Base-by-base conservation (phyloP, 805 yeast genomes). In the Kodamaea jinghongensis region DNA sequence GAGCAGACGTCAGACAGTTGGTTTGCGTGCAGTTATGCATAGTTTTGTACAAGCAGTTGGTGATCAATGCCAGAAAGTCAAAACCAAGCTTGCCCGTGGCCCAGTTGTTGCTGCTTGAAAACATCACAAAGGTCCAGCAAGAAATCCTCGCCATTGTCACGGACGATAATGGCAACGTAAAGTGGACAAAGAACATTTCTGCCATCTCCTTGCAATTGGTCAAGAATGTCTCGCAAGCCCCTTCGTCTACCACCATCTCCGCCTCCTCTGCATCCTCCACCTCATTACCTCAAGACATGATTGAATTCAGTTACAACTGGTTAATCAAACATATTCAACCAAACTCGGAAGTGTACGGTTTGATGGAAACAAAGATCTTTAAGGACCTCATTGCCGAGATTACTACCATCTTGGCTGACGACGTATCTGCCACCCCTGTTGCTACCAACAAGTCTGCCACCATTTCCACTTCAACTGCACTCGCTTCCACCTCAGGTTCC, bases 281-380 rank as follows among this genome's bases (percentile, higher is more conserved):
- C 35, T 52, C 51, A 31, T 44, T 63, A 31, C 60, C 73, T 0
- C 74, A 73, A 42, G 47, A 58, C 12, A 51, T 70, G 51, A 68
- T 78, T 32, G 78, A 74, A 38, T 83, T 87, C 58, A 78, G 84
- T 31, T 78, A 78, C 57, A 77, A 81, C 48, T 87, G 96, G 96
- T 70, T 88, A 33, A 70, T 84, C 35, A 86, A 83, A 55, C 95
- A 88, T 61, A 83, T 90, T 9, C 96, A 87, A 61, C 96, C 96
- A 35, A 70, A 70, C 44, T 80, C 91, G 6, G 81, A 77, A 37
- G 84, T 87, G 28, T 87, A 87, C 56, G 81, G 82, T 4, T 70
- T 86, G 35, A 70, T 88, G 73, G 96, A 87, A 61, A 71, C 71
- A 28, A 78, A 81, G 47, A 71, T 79, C 12, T 79, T 81, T 60